Percentiles rank a stretch among this genome's conserved stretches.
Evolutionary conservation across 495 filamentous ascomycete species (phyloP).

Genomic region (Eremomyces bilateralis): DNA sequence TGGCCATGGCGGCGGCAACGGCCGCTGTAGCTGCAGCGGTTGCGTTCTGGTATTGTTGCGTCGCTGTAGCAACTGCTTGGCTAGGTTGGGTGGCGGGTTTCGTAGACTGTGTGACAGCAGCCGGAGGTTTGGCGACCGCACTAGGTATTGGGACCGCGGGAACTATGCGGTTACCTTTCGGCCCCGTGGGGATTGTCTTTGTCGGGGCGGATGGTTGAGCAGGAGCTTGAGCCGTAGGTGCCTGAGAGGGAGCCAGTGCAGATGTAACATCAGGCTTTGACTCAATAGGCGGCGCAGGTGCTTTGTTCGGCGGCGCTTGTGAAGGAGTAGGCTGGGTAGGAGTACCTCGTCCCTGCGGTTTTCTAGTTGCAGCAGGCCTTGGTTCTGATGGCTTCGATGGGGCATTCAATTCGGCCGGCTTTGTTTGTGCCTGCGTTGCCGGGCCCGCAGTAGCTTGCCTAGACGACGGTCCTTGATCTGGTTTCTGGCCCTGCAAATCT

Average conservation of each 20-base stretch:
- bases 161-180: slow-evolving; percentile 49
- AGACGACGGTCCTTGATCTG: neutral
- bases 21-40: slow-evolving; percentile 68
- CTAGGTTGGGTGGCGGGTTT: no score
- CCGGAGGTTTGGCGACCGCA: slow-evolving; percentile 13
- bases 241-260: slow-evolving; percentile 17
- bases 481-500: slow-evolving; percentile 4
- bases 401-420: no score
- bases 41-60: slow-evolving; percentile 36
- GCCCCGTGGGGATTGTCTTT: slow-evolving; percentile 29
- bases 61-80: no score
- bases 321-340: no score
- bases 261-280: slow-evolving; percentile 20
- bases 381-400: no score
- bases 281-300: slow-evolving; percentile 21
- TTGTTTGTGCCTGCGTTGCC: slow-evolving; percentile 6
- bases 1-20: slow-evolving; percentile 78
- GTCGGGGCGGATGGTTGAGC: slow-evolving; percentile 16
- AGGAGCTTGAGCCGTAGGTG: slow-evolving; percentile 5
- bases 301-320: slow-evolving; percentile 9
- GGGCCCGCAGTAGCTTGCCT: neutral
- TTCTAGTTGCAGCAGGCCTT: no score
- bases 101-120: slow-evolving; percentile 2
- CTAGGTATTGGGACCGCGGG: slow-evolving; percentile 30
- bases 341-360: no score